phyloP scores from a whole-genome alignment of 148 eudicot species.

The Heliamphora exappendiculata region DNA sequence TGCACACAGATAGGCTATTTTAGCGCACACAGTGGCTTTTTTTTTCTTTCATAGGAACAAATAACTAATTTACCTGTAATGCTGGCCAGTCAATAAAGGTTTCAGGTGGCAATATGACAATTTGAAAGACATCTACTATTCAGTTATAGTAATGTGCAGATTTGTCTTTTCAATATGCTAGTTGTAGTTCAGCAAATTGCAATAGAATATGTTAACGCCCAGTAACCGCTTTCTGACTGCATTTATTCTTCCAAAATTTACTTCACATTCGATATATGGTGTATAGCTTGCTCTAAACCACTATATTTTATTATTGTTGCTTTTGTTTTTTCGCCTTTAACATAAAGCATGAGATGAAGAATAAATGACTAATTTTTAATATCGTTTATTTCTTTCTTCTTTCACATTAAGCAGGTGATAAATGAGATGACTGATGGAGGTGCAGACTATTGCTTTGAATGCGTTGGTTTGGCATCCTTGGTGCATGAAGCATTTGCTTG shows the following conservation, averaged over 20 bases:
- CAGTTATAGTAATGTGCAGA: background rate
- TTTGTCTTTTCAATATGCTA: background rate
- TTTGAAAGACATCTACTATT: background rate
- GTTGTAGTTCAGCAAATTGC: background rate
- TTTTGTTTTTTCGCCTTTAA: background rate
- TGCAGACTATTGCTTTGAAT: conserved; percentile 91
- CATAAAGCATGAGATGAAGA: background rate
- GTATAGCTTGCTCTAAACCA: background rate
- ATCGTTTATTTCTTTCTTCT: background rate
- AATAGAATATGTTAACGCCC: background rate
- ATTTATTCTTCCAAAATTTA: background rate
- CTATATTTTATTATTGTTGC: background rate
- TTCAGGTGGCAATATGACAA: background rate
- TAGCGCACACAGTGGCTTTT: too few relatives aligned
- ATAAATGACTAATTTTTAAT: background rate
- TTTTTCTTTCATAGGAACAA: too few relatives aligned
- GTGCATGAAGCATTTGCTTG: conserved; percentile 80
- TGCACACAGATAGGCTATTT: too few relatives aligned
- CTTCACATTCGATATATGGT: background rate
- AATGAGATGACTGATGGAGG: conserved; percentile 81
- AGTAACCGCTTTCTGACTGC: background rate
- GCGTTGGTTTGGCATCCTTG: conserved; percentile 71
- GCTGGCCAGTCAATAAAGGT: background rate
- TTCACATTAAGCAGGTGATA: conserved; percentile 41
- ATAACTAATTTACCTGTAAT: background rate